phyloP scores from a whole-genome alignment of 192 early-diverging fungal genomes.

The Phlyctochytrium arcticum region DNA sequence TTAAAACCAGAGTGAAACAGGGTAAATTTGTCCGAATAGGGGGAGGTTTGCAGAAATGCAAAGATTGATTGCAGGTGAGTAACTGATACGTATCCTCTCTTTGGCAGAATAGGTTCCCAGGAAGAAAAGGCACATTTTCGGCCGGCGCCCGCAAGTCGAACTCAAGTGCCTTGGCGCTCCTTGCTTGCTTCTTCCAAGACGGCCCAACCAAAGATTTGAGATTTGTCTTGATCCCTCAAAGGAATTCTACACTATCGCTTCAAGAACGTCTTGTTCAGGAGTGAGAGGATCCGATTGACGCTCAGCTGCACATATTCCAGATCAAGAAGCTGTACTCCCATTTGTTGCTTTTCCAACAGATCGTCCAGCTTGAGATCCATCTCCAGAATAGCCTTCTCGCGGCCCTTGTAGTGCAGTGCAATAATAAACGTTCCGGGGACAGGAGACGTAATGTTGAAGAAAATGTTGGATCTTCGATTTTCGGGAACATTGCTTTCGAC shows the following conservation, averaged over 20 bases:
- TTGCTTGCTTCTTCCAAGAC: no score
- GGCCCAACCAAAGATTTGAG: no score
- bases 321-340: constrained; percentile 79
- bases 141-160: no score
- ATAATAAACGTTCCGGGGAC: constrained; percentile 87
- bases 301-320: constrained; percentile 91
- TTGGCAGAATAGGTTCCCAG: no score
- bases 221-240: no score
- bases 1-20: no score
- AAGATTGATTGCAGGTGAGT: no score
- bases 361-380: constrained; percentile 86
- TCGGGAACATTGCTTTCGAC: constrained; percentile 88
- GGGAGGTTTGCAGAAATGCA: no score
- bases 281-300: constrained; percentile 70
- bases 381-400: constrained; percentile 88
- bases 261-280: constrained; percentile 82
- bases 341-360: constrained; percentile 75
- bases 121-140: no score
- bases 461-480: constrained; percentile 78
- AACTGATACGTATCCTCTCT: no score
- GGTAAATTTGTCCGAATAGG: no score
- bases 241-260: constrained; percentile 37
- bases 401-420: constrained; percentile 82
- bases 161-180: no score
- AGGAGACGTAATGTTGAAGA: constrained; percentile 84